Conservation (phyloP, 257 asterid genomes). For the Solanum chmielewskii region DNA sequence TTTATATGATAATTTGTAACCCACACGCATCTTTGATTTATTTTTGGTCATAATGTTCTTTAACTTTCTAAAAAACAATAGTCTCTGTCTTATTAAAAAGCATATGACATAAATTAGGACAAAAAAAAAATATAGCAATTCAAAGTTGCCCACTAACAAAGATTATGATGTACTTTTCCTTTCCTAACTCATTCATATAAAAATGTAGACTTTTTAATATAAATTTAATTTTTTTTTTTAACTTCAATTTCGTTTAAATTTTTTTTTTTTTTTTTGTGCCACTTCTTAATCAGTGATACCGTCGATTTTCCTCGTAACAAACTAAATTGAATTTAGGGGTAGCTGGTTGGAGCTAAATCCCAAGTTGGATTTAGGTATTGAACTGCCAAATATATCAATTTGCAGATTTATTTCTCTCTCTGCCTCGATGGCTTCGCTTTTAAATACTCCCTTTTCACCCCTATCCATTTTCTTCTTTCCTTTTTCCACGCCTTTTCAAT, state of each 20-base stretch:
- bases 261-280: too few species aligned
- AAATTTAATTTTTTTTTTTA: too few species aligned
- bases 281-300: background rate
- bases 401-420: background rate
- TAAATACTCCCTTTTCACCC: conserved; percentile 4
- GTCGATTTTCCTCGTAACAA: background rate
- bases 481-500: conserved; percentile 26
- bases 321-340: background rate
- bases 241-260: too few species aligned
- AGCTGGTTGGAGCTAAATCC: conserved; percentile 36
- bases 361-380: background rate
- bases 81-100: background rate
- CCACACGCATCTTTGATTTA: too few species aligned
- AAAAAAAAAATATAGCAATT: background rate
- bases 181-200: too few species aligned
- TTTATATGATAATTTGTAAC: too few species aligned
- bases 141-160: background rate
- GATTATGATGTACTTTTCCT: background rate
- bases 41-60: background rate
- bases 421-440: conserved; percentile 55
- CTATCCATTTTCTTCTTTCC: conserved; percentile 13
- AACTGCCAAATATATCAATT: background rate
- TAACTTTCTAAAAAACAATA: too few species aligned
- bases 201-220: background rate
- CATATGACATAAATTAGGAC: background rate